A percentile compares a stretch with the other conserved stretches of the same genome.
Conservation (phyloP, 2,329 filamentous ascomycete genomes). For the Alternaria incomplexa region DNA sequence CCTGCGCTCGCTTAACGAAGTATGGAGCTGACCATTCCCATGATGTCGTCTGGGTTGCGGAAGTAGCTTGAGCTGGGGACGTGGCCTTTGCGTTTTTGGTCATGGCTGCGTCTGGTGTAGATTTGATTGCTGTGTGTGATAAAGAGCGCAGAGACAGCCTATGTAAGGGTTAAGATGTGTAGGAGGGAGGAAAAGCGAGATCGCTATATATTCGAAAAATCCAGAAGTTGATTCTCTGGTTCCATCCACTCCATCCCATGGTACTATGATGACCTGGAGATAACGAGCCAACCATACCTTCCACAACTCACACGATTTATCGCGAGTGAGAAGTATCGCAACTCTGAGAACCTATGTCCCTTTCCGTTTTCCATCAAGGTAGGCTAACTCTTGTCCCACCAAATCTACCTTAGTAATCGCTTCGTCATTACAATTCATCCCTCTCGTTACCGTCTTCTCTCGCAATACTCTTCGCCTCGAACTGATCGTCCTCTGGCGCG, state of each 20-base stretch:
- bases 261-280: neutral
- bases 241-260: neutral
- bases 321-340: neutral
- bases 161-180: neutral
- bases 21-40: neutral
- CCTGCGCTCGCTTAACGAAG: neutral
- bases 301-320: neutral
- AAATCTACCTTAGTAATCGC: neutral
- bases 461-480: slow-evolving; percentile 31
- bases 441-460: slow-evolving; percentile 12
- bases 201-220: neutral
- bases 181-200: neutral
- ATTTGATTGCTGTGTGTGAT: neutral
- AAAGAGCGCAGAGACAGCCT: neutral
- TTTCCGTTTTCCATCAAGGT: neutral
- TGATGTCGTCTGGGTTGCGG: neutral
- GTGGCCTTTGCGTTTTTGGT: neutral
- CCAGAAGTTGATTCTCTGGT: neutral
- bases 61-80: neutral
- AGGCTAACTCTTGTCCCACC: neutral
- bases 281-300: neutral
- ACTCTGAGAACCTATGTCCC: neutral
- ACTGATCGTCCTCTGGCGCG: slow-evolving; percentile 24
- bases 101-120: neutral
- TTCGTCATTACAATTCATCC: slow-evolving; percentile 20